Percentiles rank a stretch among this genome's conserved stretches.
phyloP scores from a whole-genome alignment of 352 stramenopile genomes.

The Pythium volutum region DNA sequence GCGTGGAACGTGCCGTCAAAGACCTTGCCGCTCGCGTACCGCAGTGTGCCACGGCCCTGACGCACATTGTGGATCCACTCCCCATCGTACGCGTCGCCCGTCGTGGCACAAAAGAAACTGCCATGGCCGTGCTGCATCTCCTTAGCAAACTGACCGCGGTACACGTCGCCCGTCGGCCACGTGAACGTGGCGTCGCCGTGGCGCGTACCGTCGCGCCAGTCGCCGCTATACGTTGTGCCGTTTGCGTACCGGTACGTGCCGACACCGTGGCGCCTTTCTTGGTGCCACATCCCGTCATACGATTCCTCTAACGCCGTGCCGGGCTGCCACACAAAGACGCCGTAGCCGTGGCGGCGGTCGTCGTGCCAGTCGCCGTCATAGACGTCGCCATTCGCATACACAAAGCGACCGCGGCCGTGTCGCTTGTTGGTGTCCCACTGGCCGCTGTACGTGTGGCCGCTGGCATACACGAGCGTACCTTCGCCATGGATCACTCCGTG shows the following conservation, averaged over 20 bases:
- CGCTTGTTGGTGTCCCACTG: conserved; percentile 66
- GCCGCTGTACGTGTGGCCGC: conserved; percentile 61
- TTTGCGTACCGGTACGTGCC: conserved; percentile 64
- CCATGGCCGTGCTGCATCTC: conserved; percentile 82
- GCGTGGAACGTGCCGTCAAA: conserved; percentile 86
- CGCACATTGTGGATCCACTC: conserved; percentile 84
- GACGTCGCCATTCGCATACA: conserved; percentile 78
- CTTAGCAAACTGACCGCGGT: conserved; percentile 72
- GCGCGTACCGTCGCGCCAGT: conserved; percentile 62
- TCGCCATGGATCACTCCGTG: conserved; percentile 59
- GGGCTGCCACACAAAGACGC: conserved; percentile 63
- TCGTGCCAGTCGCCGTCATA: conserved; percentile 71
- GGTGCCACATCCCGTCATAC: conserved; percentile 74
- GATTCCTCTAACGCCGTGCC: conserved; percentile 52
- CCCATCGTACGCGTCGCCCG: conserved; percentile 64
- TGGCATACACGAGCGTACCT: conserved; percentile 61
- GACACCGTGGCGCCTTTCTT: conserved; percentile 58
- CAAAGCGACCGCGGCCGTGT: conserved; percentile 76
- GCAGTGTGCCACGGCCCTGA: conserved; percentile 66
- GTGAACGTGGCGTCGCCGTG: conserved; percentile 76
- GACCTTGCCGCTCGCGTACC: conserved; percentile 73
- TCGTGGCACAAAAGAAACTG: conserved; percentile 51
- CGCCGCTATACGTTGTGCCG: conserved; percentile 57
- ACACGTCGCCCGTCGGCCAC: conserved; percentile 86
- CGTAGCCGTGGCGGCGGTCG: conserved; percentile 53